phyloP scores from a whole-genome alignment of 2,329 filamentous ascomycete genomes.

The Colletotrichum zoysiae region DNA sequence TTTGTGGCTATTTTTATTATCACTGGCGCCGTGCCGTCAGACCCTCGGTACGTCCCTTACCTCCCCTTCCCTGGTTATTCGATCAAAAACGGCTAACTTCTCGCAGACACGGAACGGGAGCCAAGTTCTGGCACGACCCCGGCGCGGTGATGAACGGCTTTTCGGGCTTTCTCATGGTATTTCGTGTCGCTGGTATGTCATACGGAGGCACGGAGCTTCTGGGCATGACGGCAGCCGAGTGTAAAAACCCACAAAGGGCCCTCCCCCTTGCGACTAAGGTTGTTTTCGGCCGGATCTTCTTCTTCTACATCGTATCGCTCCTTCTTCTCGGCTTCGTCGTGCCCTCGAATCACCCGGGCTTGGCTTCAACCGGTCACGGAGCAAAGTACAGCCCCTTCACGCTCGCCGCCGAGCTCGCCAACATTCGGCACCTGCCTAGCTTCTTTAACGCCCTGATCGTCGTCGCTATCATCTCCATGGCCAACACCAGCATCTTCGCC shows the following conservation, averaged over 20 bases:
- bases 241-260: constrained; percentile 65
- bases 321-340: constrained; percentile 65
- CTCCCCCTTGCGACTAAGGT: constrained; percentile 89
- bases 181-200: constrained; percentile 59
- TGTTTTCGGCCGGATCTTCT: constrained; percentile 70
- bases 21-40: constrained; percentile 60
- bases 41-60: constrained; percentile 52
- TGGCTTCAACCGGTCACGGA: constrained; percentile 48
- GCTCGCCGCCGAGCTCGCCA: constrained; percentile 46
- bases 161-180: constrained; percentile 57
- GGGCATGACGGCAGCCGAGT: constrained; percentile 58
- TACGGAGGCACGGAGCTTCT: constrained; percentile 61
- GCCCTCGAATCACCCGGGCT: constrained; percentile 57
- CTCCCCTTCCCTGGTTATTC: constrained; percentile 52
- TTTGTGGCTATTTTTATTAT: constrained; percentile 67
- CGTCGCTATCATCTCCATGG: constrained; percentile 53
- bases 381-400: constrained; percentile 48
- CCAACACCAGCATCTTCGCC: constrained; percentile 57
- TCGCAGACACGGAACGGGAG: constrained; percentile 44
- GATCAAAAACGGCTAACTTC: constrained; percentile 3
- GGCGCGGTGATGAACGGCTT: constrained; percentile 58
- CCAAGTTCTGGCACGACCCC: constrained; percentile 62
- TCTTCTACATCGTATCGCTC: constrained; percentile 67
- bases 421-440: constrained; percentile 46
- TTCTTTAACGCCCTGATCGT: constrained; percentile 55